phyloP scores from a whole-genome alignment of 345 rosid species.

The Gynandropsis gynandra region DNA sequence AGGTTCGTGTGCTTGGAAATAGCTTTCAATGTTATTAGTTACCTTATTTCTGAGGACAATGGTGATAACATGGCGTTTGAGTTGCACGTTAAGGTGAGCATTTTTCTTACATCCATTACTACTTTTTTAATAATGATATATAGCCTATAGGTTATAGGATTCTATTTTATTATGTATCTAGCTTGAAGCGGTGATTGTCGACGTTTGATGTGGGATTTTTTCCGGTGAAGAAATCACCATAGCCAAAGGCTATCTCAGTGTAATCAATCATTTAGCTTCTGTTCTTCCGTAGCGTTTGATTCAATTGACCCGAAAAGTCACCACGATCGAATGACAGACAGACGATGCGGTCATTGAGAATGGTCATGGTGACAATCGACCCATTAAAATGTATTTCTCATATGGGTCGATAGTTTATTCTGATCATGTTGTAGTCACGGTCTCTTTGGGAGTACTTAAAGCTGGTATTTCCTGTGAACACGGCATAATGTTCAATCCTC shows the following conservation, averaged over 20 bases:
- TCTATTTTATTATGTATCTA: too few relatives aligned
- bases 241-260: conserved; percentile 73
- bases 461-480: conserved; percentile 41
- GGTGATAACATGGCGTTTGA: too few relatives aligned
- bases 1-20: too few relatives aligned
- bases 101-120: too few relatives aligned
- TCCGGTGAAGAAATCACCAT: conserved; percentile 96
- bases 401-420: conserved; percentile 71
- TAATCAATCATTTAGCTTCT: conserved; percentile 62
- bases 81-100: too few relatives aligned
- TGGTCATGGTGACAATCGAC: conserved; percentile 37
- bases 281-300: conserved; percentile 63
- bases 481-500: conserved; percentile 70
- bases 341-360: conserved; percentile 24
- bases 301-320: conserved; percentile 57
- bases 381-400: conserved; percentile 70
- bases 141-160: too few relatives aligned
- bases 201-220: too few relatives aligned
- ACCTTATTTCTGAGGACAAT: too few relatives aligned
- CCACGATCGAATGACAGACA: conserved; percentile 63
- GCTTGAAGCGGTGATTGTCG: too few relatives aligned
- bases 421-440: conserved; percentile 88
- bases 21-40: too few relatives aligned
- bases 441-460: conserved; percentile 85
- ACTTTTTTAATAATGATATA: too few relatives aligned